Conservation (phyloP, 2,329 filamentous ascomycete species). For the Epichloe hybrida region DNA sequence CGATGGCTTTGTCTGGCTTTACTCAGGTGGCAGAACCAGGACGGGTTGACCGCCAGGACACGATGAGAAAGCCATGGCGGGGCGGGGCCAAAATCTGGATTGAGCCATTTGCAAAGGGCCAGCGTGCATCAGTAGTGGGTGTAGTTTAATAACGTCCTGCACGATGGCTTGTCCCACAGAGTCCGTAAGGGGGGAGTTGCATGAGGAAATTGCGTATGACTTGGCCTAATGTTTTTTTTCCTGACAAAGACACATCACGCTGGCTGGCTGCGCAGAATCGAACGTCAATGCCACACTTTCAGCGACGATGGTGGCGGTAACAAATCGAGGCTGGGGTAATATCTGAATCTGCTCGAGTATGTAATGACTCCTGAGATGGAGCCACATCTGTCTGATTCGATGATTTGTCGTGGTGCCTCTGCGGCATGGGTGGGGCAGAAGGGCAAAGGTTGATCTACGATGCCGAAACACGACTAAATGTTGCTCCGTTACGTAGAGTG, state of each 20-base stretch:
- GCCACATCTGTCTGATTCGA: too few species aligned
- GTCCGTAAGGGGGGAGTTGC: not conserved
- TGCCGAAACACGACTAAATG: not conserved
- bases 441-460: too few species aligned
- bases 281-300: too few species aligned
- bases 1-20: not conserved
- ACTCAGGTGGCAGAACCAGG: not conserved
- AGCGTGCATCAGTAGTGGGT: slow-evolving; percentile 4
- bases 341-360: too few species aligned
- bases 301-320: too few species aligned
- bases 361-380: too few species aligned
- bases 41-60: not conserved
- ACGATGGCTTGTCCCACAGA: slow-evolving; percentile 1
- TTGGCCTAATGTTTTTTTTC: too few species aligned
- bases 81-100: slow-evolving; percentile 6
- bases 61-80: not conserved
- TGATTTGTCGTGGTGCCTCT: too few species aligned
- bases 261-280: too few species aligned
- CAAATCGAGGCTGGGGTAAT: too few species aligned
- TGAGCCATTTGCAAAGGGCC: slow-evolving; percentile 6
- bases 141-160: slow-evolving; percentile 9
- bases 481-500: not conserved
- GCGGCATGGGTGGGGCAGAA: too few species aligned
- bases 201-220: slow-evolving; percentile 4
- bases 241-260: too few species aligned